A percentile compares a stretch with the other conserved stretches of the same genome.
Conservation (phyloP, 2,329 filamentous ascomycete genomes). For the Penicillium sp. region DNA sequence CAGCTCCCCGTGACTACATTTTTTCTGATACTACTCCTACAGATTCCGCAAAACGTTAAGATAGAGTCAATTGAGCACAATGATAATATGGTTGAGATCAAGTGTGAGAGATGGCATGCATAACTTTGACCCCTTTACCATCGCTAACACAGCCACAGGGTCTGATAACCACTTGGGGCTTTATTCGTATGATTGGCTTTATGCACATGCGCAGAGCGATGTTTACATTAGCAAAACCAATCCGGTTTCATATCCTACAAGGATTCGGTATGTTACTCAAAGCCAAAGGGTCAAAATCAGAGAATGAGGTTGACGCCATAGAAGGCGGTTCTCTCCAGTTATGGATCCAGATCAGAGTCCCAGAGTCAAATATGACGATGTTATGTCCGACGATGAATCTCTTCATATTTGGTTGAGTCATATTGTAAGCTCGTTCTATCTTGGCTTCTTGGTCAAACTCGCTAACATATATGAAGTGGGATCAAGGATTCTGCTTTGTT, state of each 20-base stretch:
- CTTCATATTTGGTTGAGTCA: constrained; percentile 55
- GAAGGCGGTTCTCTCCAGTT: constrained; percentile 12
- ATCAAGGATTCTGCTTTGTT: constrained; percentile 70
- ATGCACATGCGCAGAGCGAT: constrained; percentile 36
- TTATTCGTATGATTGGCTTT: constrained; percentile 58
- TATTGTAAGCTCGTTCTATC: constrained; percentile 40
- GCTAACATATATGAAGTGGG: constrained; percentile 42
- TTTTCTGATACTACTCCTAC: background rate
- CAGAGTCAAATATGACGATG: constrained; percentile 50
- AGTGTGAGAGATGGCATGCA: constrained; percentile 38
- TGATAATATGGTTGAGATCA: constrained; percentile 39
- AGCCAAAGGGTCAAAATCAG: background rate
- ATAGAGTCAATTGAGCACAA: constrained; percentile 27
- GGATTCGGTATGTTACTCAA: background rate
- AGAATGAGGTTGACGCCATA: background rate
- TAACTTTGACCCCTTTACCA: background rate
- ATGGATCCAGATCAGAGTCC: constrained; percentile 41
- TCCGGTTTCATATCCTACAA: background rate
- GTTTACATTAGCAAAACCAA: constrained; percentile 8
- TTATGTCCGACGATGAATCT: constrained; percentile 51
- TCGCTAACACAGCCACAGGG: constrained; percentile 43
- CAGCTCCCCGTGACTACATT: background rate
- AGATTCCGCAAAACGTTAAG: constrained; percentile 44
- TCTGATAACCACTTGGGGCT: constrained; percentile 59
- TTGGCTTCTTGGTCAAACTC: background rate